Evolutionary conservation across 2,329 filamentous ascomycete species (phyloP).

Genomic region (Fusarium devonianum): DNA sequence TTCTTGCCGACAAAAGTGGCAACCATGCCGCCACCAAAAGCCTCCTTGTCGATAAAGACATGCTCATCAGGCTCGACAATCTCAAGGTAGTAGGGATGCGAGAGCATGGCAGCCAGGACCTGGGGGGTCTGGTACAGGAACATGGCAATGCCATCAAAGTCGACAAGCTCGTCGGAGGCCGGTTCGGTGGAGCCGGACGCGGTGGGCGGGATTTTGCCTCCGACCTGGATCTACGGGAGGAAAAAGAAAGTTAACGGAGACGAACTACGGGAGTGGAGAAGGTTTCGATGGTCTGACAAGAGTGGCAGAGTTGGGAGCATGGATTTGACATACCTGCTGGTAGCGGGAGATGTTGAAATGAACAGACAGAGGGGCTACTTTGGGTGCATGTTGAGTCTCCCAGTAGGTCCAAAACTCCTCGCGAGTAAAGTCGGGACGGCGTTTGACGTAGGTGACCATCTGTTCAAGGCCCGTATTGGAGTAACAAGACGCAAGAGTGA

Average conservation of each 20-base stretch:
- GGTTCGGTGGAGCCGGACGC: constrained; percentile 27
- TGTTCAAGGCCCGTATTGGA: constrained; percentile 44
- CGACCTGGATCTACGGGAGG: constrained; percentile 41
- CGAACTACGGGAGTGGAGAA: neutral
- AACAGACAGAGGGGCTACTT: constrained; percentile 38
- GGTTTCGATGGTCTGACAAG: no score
- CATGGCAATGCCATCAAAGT: constrained; percentile 44
- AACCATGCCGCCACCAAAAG: constrained; percentile 40
- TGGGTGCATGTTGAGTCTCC: constrained; percentile 43
- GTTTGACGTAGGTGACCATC: constrained; percentile 44
- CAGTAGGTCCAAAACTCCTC: constrained; percentile 44
- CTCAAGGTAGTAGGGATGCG: constrained; percentile 42
- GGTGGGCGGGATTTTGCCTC: constrained; percentile 39
- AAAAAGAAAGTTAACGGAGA: no score
- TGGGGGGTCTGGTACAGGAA: constrained; percentile 40
- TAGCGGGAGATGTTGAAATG: constrained; percentile 42
- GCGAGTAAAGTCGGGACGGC: constrained; percentile 34
- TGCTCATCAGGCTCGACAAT: constrained; percentile 43
- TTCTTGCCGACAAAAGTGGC: constrained; percentile 38
- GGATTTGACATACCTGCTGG: constrained; percentile 37
- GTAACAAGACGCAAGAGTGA: constrained; percentile 43
- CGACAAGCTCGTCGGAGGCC: constrained; percentile 28
- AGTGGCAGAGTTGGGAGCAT: neutral
- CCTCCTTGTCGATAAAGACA: constrained; percentile 42
- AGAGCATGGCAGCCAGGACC: constrained; percentile 34